phyloP scores from a whole-genome alignment of 805 yeast genomes.

The Candida qinlingensis region DNA sequence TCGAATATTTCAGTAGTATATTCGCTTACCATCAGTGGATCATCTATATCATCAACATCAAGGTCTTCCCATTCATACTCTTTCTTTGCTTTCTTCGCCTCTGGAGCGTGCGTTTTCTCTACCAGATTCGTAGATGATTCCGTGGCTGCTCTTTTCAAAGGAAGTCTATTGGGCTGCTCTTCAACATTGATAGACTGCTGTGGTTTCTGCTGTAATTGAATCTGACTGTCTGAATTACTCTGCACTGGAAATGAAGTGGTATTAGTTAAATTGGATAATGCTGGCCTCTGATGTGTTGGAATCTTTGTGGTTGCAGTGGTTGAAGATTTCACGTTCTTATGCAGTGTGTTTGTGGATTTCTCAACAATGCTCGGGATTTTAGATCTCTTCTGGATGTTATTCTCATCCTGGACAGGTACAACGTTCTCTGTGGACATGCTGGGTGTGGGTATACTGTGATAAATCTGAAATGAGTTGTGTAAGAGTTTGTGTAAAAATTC shows the following conservation, averaged over 20 bases:
- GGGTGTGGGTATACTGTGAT: background rate
- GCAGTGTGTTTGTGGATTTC: background rate
- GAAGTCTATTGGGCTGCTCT: conserved; percentile 18
- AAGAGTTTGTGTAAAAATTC: background rate
- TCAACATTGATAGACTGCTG: background rate
- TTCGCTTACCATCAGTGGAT: conserved; percentile 86
- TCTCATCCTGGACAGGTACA: conserved; percentile 17
- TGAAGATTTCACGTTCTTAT: background rate
- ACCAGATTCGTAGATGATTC: conserved; percentile 36
- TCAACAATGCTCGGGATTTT: conserved; percentile 6
- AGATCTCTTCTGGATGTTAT: conserved; percentile 12
- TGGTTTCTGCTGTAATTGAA: conserved; percentile 3
- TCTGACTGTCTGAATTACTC: background rate
- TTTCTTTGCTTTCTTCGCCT: conserved; percentile 13
- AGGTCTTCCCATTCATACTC: conserved; percentile 39
- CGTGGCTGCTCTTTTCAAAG: conserved; percentile 49
- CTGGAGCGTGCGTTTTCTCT: conserved; percentile 4
- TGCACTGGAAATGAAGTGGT: conserved; percentile 17
- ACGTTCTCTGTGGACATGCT: conserved; percentile 13
- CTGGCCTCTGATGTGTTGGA: conserved; percentile 19
- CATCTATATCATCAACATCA: conserved; percentile 64
- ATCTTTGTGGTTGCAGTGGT: conserved; percentile 1
- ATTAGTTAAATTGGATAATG: conserved; percentile 23
- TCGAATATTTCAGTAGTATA: conserved; percentile 82
- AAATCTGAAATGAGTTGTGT: background rate